A percentile compares a stretch with the other conserved stretches of the same genome.
Conservation (phyloP, 768 basidiomycete genomes). For the Hortiboletus campestris region DNA sequence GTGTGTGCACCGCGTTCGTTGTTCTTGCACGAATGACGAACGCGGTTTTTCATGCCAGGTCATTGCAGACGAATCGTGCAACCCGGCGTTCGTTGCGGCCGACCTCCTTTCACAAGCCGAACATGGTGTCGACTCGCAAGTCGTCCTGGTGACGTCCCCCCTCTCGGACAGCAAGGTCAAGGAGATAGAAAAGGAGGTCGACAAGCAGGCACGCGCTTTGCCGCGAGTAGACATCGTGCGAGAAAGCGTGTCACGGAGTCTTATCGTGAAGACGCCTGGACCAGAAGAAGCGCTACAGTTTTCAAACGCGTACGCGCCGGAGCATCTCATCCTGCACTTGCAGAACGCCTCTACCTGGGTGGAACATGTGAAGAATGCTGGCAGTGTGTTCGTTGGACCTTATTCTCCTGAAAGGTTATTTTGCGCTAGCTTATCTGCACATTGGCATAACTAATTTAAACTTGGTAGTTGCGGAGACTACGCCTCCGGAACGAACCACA, state of each 20-base stretch:
- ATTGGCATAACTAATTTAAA: conserved; percentile 7
- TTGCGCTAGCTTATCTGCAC: background rate
- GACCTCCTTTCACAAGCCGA: conserved; percentile 98
- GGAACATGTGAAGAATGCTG: conserved; percentile 79
- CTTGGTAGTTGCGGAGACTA: conserved; percentile 89
- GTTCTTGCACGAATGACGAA: conserved; percentile 37
- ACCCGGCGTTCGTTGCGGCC: conserved; percentile 90
- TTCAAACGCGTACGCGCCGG: conserved; percentile 97
- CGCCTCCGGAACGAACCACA: conserved; percentile 98
- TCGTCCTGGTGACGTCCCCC: conserved; percentile 83
- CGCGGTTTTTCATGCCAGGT: conserved; percentile 53
- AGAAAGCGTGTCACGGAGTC: conserved; percentile 84
- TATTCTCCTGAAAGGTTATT: conserved; percentile 92
- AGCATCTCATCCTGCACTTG: conserved; percentile 93
- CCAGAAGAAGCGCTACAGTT: conserved; percentile 80
- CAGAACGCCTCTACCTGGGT: conserved; percentile 67
- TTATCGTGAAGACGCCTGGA: conserved; percentile 73
- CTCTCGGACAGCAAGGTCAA: conserved; percentile 60
- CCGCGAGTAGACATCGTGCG: conserved; percentile 88
- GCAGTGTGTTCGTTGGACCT: conserved; percentile 93
- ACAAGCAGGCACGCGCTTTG: conserved; percentile 81
- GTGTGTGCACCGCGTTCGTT: conserved; percentile 53
- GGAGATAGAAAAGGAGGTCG: conserved; percentile 83
- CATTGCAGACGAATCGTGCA: conserved; percentile 85
- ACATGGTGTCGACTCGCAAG: conserved; percentile 97